Evolutionary conservation across 495 filamentous ascomycete genomes (phyloP).

Genomic region (Lentithecium fluviatile): DNA sequence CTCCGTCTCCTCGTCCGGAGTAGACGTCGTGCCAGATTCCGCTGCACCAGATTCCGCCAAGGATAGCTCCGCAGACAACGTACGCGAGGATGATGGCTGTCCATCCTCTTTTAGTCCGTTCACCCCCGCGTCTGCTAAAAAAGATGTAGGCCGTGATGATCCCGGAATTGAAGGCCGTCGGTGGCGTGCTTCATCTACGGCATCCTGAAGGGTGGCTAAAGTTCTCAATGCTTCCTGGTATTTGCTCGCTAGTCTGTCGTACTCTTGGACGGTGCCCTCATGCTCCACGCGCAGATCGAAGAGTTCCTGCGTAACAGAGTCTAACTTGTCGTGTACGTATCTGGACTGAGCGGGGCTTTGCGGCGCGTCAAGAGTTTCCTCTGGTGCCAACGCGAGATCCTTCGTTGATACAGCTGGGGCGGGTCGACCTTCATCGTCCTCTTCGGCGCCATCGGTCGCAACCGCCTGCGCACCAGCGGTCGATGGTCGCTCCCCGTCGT

Average conservation of each 20-base stretch:
- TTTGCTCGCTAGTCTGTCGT: slow-evolving; percentile 77
- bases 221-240: slow-evolving; percentile 86
- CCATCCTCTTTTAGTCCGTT: slow-evolving; percentile 72
- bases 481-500: slow-evolving; percentile 25
- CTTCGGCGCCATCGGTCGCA: slow-evolving; percentile 32
- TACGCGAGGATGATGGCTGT: slow-evolving; percentile 85
- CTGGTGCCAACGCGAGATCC: slow-evolving; percentile 51
- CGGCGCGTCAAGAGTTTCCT: slow-evolving; percentile 23
- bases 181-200: slow-evolving; percentile 78
- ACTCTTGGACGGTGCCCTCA: slow-evolving; percentile 77
- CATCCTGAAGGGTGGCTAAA: slow-evolving; percentile 79
- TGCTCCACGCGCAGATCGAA: slow-evolving; percentile 88
- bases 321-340: slow-evolving; percentile 88
- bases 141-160: slow-evolving; percentile 72
- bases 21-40: slow-evolving; percentile 62
- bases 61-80: slow-evolving; percentile 94
- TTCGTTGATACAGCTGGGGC: slow-evolving; percentile 26
- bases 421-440: slow-evolving; percentile 18
- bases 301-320: slow-evolving; percentile 88
- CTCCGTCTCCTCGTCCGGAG: slow-evolving; percentile 25
- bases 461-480: slow-evolving; percentile 20
- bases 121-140: slow-evolving; percentile 83
- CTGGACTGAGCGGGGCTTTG: slow-evolving; percentile 77
- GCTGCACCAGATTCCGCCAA: slow-evolving; percentile 71
- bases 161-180: slow-evolving; percentile 51